Base-by-base conservation (phyloP, 805 yeast species). In the Yarrowia bubula region DNA sequence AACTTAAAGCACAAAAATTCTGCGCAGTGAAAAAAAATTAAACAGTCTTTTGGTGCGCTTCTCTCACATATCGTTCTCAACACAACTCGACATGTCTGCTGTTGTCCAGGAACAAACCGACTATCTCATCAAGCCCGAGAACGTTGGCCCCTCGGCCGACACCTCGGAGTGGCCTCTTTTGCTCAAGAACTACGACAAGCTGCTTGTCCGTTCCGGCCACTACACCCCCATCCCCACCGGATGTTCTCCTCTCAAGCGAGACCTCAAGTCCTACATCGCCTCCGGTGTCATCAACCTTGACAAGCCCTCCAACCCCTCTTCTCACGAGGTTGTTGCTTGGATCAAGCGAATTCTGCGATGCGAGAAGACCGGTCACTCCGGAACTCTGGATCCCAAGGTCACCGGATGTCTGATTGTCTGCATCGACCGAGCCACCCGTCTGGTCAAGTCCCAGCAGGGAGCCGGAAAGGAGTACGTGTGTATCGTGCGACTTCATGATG, bases 391-490 rank as follows among this genome's bases (percentile, higher is more conserved):
- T 82, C 99, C 99, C 70, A 90, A 90, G 79, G 99, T 95, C 74
- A 95, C 99, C 58, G 99, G 99, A 70, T 95, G 99, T 83, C 83
- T 95, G 77, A 95, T 95, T 77, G 99, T 95, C 68, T 95, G 99
- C 85, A 84, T 95, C 71, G 99, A 95, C 79, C 87, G 97, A 77
- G 99, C 99, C 67, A 95, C 99, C 65, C 87, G 99, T 80, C 84
- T 95, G 75, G 99, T 95, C 71, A 95, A 95, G 79, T 90, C 97
- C 65, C 99, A 95, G 81, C 99, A 95, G 80, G 98, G 98, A 81
- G 99, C 99, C 53, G 99, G 99, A 84, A 95, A 95, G 78, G 99
- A 95, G 86, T 95, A 95, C 80, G 99, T 95, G 65, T 95, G 98
- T 83, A 91, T 95, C 71, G 95, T 90, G 66, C 87, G 98, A 82